Percentiles rank a stretch among this genome's conserved stretches.
phyloP scores from a whole-genome alignment of 306 rosid genomes.

The Calophaca sinica region DNA sequence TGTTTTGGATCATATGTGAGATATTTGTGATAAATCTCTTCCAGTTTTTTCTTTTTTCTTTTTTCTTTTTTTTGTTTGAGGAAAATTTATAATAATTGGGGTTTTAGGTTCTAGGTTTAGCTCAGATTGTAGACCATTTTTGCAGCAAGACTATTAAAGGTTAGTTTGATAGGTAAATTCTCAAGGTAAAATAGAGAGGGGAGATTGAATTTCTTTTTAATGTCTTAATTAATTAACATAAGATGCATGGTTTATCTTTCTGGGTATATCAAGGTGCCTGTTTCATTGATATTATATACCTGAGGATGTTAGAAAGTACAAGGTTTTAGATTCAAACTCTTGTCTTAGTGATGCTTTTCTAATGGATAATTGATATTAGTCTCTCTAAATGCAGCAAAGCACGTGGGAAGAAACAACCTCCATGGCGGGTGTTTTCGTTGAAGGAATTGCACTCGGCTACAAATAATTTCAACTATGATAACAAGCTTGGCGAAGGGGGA shows the following conservation, averaged over 20 bases:
- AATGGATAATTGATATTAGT: constrained; percentile 40
- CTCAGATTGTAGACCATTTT: constrained; percentile 38
- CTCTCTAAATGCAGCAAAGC: constrained; percentile 65
- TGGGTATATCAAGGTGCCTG: neutral
- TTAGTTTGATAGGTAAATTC: constrained; percentile 30
- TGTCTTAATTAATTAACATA: constrained; percentile 31
- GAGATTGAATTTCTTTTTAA: constrained; percentile 23
- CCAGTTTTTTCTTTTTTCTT: neutral
- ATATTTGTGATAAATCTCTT: constrained; percentile 27
- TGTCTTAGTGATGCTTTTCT: constrained; percentile 3
- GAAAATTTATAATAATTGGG: constrained; percentile 20
- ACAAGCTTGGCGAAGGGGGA: constrained; percentile 99
- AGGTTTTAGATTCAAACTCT: constrained; percentile 27
- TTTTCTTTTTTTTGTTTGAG: constrained; percentile 33
- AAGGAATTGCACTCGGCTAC: constrained; percentile 96
- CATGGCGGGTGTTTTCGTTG: constrained; percentile 93
- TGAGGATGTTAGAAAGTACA: neutral
- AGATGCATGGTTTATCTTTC: constrained; percentile 6
- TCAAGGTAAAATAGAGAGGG: neutral
- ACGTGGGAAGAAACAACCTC: constrained; percentile 79
- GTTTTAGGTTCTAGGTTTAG: constrained; percentile 53
- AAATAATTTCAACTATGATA: constrained; percentile 93
- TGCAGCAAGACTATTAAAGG: constrained; percentile 7
- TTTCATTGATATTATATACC: constrained; percentile 16
- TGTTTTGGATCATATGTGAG: constrained; percentile 24